Evolutionary conservation across 371 early-diverging fungal genomes (phyloP), one percentile per base, ranked within the genome.

Genomic region (Funneliformis caledonium): DNA sequence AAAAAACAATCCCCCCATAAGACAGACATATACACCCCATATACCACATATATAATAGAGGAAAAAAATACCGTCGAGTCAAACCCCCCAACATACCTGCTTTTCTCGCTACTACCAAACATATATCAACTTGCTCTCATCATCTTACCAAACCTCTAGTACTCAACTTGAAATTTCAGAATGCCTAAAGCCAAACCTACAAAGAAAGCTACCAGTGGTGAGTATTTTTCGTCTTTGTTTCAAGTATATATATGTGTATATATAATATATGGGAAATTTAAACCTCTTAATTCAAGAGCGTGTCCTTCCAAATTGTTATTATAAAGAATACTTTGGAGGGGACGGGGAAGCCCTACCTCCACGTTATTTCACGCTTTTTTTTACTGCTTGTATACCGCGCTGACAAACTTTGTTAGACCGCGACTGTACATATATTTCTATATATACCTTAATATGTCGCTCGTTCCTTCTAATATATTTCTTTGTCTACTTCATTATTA

Each of bases 281-380:
- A 52, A 70, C 9, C 67, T 70, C 72, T 68, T 79, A 79, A 79
- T 79, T 19, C 37, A 79, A 65, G 45, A 79, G 60, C 80, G 80
- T 79, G 80, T 79, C 50, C 31, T 70, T 56, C 45, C 65, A 47
- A 65, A 79, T 42, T 31, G 14, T 48, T 45, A 42, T 42, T 47
- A 79, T 26, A n/a, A 70, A 70, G 60, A 50, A 65, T 70, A 10
- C 43, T 33, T 79, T 68, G 76, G 33, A 43, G 48, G 16, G 37
- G 43, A 61, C n/a, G 31, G 50, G 26, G 42, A n/a, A 37, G 8
- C 59, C 33, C 37, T 31, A 79, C 12, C 8, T 70, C 69, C 80
- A 79, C 80, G 80, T 79, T 70, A 79, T 79, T 79, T 59, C 56
- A 72, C 60, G 69, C 42, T 79, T 79, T 70, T 52, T 70, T 79